A percentile compares a stretch with the other conserved stretches of the same genome.
Evolutionary conservation across 163 green algal genomes (phyloP).

Genomic region (Scenedesmus sp.): DNA sequence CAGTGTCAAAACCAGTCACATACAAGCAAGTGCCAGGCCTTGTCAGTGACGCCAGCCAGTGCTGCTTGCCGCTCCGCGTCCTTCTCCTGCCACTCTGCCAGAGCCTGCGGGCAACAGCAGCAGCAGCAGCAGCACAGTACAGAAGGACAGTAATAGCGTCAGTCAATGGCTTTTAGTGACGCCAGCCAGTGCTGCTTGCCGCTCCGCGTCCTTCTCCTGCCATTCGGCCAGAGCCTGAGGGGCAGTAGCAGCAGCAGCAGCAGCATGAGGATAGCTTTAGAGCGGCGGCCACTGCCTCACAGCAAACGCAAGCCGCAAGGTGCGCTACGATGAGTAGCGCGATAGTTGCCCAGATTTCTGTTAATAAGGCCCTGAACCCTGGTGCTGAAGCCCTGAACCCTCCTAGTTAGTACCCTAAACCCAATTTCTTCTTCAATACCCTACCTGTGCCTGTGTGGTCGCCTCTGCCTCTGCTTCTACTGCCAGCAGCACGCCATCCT

Average conservation of each 20-base stretch:
- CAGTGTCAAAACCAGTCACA: background rate
- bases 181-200: constrained; percentile 61
- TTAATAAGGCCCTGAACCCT: background rate
- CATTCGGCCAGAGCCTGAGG: constrained; percentile 79
- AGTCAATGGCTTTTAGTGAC: background rate
- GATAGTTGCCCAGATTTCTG: too few species aligned
- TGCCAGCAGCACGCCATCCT: constrained; percentile 93
- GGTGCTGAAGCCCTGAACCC: background rate
- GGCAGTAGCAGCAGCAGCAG: background rate
- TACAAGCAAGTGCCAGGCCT: background rate
- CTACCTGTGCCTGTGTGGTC: constrained; percentile 56
- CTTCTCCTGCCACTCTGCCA: constrained; percentile 74
- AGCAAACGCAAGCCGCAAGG: too few species aligned
- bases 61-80: constrained; percentile 73
- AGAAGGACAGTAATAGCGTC: background rate
- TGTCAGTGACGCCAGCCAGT: constrained; percentile 34
- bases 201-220: constrained; percentile 77
- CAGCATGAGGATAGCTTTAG: background rate
- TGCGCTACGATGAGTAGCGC: too few species aligned
- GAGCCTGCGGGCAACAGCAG: background rate
- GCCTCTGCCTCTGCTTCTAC: constrained; percentile 90
- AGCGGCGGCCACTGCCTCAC: too few species aligned
- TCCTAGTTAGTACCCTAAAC: too few species aligned
- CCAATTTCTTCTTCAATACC: background rate
- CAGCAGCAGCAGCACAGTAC: background rate